These are phyloP conservation scores for Chaetothyriales sp. DNA, from an alignment of 2,329 filamentous ascomycete genomes.

Conservation along the genomic window DNA sequence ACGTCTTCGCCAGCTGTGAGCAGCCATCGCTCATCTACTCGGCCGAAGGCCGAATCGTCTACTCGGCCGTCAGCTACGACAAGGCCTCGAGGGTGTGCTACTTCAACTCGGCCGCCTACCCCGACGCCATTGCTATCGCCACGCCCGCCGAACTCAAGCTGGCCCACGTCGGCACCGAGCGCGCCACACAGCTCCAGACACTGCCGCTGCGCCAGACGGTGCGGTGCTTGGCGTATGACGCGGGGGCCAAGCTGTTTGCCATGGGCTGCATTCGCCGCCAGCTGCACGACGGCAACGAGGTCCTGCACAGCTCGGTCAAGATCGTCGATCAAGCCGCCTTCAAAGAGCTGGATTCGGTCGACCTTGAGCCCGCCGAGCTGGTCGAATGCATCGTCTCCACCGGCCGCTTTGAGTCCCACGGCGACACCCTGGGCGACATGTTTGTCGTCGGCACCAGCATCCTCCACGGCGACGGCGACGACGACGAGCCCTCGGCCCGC, in stretches of 20 bases:
- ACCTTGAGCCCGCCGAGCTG: slow-evolving; percentile 55
- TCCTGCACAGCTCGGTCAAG: slow-evolving; percentile 66
- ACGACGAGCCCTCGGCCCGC: slow-evolving; percentile 40
- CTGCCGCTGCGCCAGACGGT: slow-evolving; percentile 70
- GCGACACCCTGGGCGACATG: slow-evolving; percentile 46
- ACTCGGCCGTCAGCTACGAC: slow-evolving; percentile 85
- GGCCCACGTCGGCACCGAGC: slow-evolving; percentile 65
- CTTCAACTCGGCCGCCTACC: slow-evolving; percentile 71
- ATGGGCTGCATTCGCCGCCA: slow-evolving; percentile 72
- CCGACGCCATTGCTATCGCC: slow-evolving; percentile 66
- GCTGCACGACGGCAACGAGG: slow-evolving; percentile 56
- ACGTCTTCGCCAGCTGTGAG: slow-evolving; percentile 86
- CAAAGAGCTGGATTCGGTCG: slow-evolving; percentile 58
- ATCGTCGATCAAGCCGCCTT: slow-evolving; percentile 87
- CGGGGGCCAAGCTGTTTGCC: slow-evolving; percentile 65
- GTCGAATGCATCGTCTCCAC: slow-evolving; percentile 74
- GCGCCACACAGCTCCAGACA: slow-evolving; percentile 76
- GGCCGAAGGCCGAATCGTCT: slow-evolving; percentile 73
- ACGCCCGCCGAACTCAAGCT: slow-evolving; percentile 65
- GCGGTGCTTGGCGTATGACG: slow-evolving; percentile 72
- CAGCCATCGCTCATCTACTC: slow-evolving; percentile 90
- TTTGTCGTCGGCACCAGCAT: slow-evolving; percentile 89
- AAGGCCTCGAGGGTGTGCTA: slow-evolving; percentile 68
- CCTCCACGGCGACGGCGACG: slow-evolving; percentile 45
- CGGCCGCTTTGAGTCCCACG: slow-evolving; percentile 39